Conservation (phyloP, 2,329 filamentous ascomycete species). For the Hypocreales sp. region DNA sequence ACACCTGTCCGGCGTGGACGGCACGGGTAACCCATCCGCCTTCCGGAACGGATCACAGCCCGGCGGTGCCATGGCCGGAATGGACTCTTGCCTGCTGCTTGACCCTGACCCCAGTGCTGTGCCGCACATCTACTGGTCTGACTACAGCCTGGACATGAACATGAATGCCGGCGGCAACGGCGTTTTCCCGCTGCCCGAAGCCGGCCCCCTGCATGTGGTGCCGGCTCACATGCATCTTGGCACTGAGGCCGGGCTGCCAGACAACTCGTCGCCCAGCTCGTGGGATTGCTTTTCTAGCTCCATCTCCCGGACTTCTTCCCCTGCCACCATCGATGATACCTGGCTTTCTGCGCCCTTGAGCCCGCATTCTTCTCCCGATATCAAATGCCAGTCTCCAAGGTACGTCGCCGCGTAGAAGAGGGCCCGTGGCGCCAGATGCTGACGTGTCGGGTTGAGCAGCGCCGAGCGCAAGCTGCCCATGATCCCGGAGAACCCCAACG, state of each 20-base stretch:
- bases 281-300: slow-evolving; percentile 38
- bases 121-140: slow-evolving; percentile 34
- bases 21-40: slow-evolving; percentile 32
- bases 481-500: slow-evolving; percentile 12
- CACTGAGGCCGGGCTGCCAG: slow-evolving; percentile 31
- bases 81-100: slow-evolving; percentile 35
- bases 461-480: slow-evolving; percentile 15
- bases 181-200: slow-evolving; percentile 25
- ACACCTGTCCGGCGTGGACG: slow-evolving; percentile 34
- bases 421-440: slow-evolving; percentile 7
- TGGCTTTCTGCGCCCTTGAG: slow-evolving; percentile 22
- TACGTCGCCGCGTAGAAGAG: slow-evolving; percentile 27
- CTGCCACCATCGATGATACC: slow-evolving; percentile 31
- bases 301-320: slow-evolving; percentile 35
- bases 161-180: slow-evolving; percentile 25
- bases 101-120: slow-evolving; percentile 31
- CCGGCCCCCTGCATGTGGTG: slow-evolving; percentile 35
- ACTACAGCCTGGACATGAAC: slow-evolving; percentile 28
- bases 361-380: slow-evolving; percentile 31
- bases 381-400: slow-evolving; percentile 36
- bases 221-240: slow-evolving; percentile 39
- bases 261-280: slow-evolving; percentile 33
- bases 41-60: slow-evolving; percentile 24
- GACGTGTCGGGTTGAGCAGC: slow-evolving; percentile 10
- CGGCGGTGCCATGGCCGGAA: slow-evolving; percentile 25